Conservation (phyloP, 257 asterid genomes). For the Primulina tabacum region DNA sequence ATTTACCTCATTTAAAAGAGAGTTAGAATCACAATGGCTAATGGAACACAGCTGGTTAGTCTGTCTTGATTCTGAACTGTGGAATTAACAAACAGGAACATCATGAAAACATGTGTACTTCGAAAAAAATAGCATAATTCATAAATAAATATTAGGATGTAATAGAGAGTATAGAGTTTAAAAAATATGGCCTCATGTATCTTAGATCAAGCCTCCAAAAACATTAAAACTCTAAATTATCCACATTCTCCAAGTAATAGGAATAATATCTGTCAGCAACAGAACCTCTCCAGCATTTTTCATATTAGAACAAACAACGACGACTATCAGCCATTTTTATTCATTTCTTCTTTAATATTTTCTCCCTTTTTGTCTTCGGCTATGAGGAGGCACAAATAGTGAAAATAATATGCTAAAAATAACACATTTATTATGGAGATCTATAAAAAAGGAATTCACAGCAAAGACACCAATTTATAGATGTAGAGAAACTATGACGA, state of each 20-base stretch:
- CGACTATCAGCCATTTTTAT: not conserved
- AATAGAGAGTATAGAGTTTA: not conserved
- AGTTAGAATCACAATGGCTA: conserved; percentile 86
- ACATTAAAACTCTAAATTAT: too few relatives aligned
- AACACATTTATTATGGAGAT: conserved; percentile 2
- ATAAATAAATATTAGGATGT: not conserved
- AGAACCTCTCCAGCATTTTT: not conserved
- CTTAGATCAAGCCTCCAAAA: conserved; percentile 7
- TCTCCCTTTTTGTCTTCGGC: not conserved
- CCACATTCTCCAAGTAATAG: not conserved
- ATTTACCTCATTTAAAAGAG: conserved; percentile 90
- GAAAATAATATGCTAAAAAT: not conserved
- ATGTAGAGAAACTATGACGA: not conserved
- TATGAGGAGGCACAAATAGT: not conserved
- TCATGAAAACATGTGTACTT: conserved; percentile 22
- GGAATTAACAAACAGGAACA: conserved; percentile 31
- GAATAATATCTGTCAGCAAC: not conserved
- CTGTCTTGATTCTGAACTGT: conserved; percentile 86
- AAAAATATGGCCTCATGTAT: not conserved
- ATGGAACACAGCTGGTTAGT: conserved; percentile 94
- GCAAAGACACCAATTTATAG: not conserved
- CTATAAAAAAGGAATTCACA: not conserved
- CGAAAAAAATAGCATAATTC: not conserved
- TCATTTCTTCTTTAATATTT: not conserved
- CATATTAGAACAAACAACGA: too few relatives aligned